These are phyloP conservation scores for Zygnema cylindricum DNA, from an alignment of 139 green algal genomes.

Conservation along the genomic window DNA sequence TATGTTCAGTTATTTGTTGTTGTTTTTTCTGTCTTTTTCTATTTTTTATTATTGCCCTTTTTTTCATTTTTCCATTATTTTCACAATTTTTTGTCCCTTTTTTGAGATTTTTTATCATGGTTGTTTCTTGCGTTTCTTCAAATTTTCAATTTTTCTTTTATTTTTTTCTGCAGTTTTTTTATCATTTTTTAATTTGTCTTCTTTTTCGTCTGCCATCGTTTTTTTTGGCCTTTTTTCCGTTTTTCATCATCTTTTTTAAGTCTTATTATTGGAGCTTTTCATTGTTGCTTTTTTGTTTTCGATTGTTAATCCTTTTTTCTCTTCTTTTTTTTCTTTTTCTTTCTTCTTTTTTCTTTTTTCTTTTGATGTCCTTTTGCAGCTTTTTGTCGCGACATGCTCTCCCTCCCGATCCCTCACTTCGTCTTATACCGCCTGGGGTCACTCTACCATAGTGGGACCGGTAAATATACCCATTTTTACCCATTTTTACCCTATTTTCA, in stretches of 20 bases:
- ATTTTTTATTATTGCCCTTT: background rate
- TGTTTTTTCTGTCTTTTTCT: background rate
- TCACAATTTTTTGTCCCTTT: too few relatives aligned
- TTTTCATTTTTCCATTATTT: too few relatives aligned
- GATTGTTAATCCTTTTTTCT: slow-evolving; percentile 2
- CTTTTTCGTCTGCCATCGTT: background rate
- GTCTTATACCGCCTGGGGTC: slow-evolving; percentile 63
- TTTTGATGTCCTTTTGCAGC: slow-evolving; percentile 65
- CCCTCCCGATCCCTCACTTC: slow-evolving; percentile 76
- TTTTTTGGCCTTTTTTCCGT: background rate
- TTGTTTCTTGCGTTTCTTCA: background rate
- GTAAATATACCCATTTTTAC: slow-evolving; percentile 29
- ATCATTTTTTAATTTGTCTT: slow-evolving; percentile 9
- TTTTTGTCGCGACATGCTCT: slow-evolving; percentile 91
- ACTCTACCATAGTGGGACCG: slow-evolving; percentile 64
- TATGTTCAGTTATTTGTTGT: background rate
- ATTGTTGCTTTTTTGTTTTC: too few relatives aligned
- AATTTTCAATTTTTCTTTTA: background rate
- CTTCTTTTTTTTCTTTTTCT: background rate
- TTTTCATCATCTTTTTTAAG: too few relatives aligned
- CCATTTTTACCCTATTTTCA: too few relatives aligned
- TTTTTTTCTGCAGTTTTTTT: slow-evolving; percentile 77
- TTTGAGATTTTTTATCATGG: background rate
- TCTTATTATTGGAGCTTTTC: too few relatives aligned
- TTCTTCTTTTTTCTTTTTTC: background rate